Evolutionary conservation across 2,329 filamentous ascomycete genomes (phyloP), one percentile per base, ranked within the genome.

Genomic region (Ceratocystis ficicola): DNA sequence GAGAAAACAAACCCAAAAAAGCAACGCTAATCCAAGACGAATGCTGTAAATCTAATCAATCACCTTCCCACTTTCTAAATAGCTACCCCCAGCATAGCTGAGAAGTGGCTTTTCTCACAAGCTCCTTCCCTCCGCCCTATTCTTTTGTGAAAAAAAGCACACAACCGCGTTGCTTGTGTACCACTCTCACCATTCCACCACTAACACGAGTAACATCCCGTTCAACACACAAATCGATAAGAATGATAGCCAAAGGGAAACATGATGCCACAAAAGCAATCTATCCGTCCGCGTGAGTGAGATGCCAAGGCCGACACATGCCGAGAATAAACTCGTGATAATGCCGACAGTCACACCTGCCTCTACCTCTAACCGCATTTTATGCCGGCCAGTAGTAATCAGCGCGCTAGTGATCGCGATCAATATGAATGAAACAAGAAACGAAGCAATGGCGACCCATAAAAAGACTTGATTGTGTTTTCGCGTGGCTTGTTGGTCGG

Each of bases 341-440:
- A 87, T 84, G 8, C 87, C 88, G 50, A 89, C 78, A 0, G 88
- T 79, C 1, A 89, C 86, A 7, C 86, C 88, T 0, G 83, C 83
- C 70, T 92, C 87, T 2, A 93, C 89, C 73, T 89, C 84, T n/a
- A 84, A 79, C 3, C 82, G 79, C 69, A 87, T 79, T 73, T 83
- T 87, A 72, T 84, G 86, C 60, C 83, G 80, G 7, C 88, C 88
- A 0, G 89, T 89, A 15, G 78, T 76, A 41, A 88, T 83, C 46
- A 94, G 80, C 8, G 87, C 78, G 46, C 79, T 79, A 0, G 87
- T 83, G 41, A 93, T 80, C 61, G 81, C 73, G 44, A 90, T 80
- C 7, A 93, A 79, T 5, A 86, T 73, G 44, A 86, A 80, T 0
- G 88, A 81, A 0, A 83, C 80, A 1, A 77, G 75, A 69, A 88